Conservation (phyloP, 768 basidiomycete genomes). For the Lactifluus rugatus region DNA sequence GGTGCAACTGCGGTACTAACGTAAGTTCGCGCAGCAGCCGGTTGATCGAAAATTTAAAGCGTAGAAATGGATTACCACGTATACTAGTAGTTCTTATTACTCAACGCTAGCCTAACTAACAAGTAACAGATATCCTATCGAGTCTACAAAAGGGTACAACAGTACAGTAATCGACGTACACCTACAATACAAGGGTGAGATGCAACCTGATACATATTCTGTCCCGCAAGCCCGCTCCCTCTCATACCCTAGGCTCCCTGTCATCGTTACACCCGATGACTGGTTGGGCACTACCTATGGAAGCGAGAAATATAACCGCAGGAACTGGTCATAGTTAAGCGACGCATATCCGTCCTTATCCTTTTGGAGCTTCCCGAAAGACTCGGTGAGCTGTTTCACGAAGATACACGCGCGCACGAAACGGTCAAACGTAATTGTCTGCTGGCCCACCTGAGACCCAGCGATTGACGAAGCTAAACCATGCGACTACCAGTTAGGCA, state of each 20-base stretch:
- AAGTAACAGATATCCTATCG: neutral
- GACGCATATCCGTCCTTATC: constrained; percentile 54
- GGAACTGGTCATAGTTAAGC: constrained; percentile 63
- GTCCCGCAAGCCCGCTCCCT: too few relatives aligned
- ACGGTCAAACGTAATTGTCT: constrained; percentile 74
- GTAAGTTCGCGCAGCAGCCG: too few relatives aligned
- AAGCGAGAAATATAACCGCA: constrained; percentile 53
- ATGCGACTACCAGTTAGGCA: too few relatives aligned
- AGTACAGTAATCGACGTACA: neutral
- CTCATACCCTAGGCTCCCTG: neutral
- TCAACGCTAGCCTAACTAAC: neutral
- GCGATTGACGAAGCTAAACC: constrained; percentile 26
- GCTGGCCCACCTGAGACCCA: constrained; percentile 23
- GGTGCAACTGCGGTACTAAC: too few relatives aligned
- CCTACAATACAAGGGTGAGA: neutral
- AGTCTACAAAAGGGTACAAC: neutral
- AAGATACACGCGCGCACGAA: constrained; percentile 82
- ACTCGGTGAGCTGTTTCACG: constrained; percentile 64
- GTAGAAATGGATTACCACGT: too few relatives aligned
- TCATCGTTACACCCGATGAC: neutral
- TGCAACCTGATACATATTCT: neutral
- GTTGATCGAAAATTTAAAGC: too few relatives aligned
- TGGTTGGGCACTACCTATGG: constrained; percentile 30
- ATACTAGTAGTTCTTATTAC: neutral
- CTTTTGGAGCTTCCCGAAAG: constrained; percentile 56